Conservation (phyloP, 1,284 basidiomycete species). For the Cryptococcus neoformans region DNA sequence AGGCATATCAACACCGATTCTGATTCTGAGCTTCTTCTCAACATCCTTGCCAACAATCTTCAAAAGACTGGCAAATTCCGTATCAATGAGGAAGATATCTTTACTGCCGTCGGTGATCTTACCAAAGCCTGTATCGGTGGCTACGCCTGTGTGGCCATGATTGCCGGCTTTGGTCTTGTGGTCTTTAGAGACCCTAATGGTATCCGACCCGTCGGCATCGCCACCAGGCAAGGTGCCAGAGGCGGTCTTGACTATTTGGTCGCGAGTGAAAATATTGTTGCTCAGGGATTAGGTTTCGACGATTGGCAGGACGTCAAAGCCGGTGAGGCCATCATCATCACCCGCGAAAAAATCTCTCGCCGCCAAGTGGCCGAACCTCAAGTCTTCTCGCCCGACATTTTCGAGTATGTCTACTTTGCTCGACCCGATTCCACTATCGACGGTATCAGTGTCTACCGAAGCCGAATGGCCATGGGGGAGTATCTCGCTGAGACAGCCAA, state of each 20-base stretch:
- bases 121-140: constrained; percentile 88
- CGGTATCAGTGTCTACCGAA: constrained; percentile 94
- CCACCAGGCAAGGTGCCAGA: constrained; percentile 54
- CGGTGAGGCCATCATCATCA: constrained; percentile 95
- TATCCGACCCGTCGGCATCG: constrained; percentile 88
- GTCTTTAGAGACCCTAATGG: constrained; percentile 99
- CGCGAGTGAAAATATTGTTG: constrained; percentile 94
- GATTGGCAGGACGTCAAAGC: constrained; percentile 94
- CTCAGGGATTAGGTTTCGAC: constrained; percentile 84
- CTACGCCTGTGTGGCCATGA: constrained; percentile 94
- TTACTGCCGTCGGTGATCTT: constrained; percentile 84
- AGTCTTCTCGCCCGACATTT: constrained; percentile 95
- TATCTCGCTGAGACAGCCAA: constrained; percentile 84
- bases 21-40: constrained; percentile 95
- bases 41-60: constrained; percentile 96
- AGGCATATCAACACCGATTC: constrained; percentile 99
- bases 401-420: constrained; percentile 99
- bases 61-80: constrained; percentile 99
- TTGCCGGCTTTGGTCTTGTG: constrained; percentile 97
- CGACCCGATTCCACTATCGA: constrained; percentile 97
- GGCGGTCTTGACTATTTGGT: constrained; percentile 81
- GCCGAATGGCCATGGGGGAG: constrained; percentile 99
- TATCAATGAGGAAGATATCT: constrained; percentile 99
- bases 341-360: constrained; percentile 67
- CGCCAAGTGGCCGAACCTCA: constrained; percentile 67